Evolutionary conservation across 108 stramenopile genomes (phyloP), one percentile per base, ranked within the genome.

Genomic region (Cyclotella kingstonii): DNA sequence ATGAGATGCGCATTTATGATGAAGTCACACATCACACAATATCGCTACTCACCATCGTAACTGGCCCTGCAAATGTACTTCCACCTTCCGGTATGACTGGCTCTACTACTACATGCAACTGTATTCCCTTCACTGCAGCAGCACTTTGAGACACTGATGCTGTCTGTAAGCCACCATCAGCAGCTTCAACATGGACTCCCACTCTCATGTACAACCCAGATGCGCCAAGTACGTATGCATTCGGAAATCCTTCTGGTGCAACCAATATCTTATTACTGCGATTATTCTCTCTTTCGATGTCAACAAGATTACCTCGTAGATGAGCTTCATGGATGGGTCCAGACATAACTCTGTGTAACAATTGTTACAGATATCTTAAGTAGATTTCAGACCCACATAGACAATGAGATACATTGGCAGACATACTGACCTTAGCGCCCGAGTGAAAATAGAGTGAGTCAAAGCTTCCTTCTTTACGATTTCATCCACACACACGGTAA

Each of bases 231-330:
- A 93, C 87, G 60, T 76, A 93, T 5, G 87, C 88, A 70, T 93
- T 93, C 1, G 91, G 91, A 57, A 89, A 93, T n/a, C 87, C 87
- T 61, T 90, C 91, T 14, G 88, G 86, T 14, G 82, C 77, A 25
- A 86, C 83, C 35, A 83, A 70, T 18, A 78, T 71, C 21, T 74
- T 46, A n/a, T 72, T 44, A 5, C 73, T 76, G n/a, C 81, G 41
- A 18, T 76, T 73, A 39, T 82, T 67, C 7, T 83, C 65, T 38
- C 84, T 77, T 57, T 81, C 87, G 30, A 88, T 85, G 56, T 93
- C 91, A 49, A 93, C 83, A 53, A 90, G 70, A 28, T 73, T 80
- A 21, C 91, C 91, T 27, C 84, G 68, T n/a, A 93, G 55, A 47
- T 90, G 82, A 27, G 83, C 68, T 60, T 93, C 91, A 36, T 84